phyloP scores from a whole-genome alignment of 345 rosid genomes.

The Eucalyptus polyanthemos region DNA sequence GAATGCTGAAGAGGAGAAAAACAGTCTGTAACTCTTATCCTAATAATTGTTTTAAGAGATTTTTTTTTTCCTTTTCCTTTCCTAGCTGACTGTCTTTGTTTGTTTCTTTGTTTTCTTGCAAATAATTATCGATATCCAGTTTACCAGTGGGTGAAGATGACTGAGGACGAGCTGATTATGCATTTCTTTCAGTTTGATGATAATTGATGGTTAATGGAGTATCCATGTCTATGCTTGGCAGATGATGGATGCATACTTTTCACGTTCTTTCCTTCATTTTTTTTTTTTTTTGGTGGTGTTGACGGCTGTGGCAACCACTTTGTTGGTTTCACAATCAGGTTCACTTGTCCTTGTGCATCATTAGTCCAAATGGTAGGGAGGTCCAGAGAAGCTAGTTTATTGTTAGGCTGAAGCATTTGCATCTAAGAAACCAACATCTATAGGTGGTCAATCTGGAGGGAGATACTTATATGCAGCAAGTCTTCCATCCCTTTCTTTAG shows the following conservation, averaged over 20 bases:
- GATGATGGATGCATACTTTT: background rate
- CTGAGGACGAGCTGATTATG: slow-evolving; percentile 62
- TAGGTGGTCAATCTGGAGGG: background rate
- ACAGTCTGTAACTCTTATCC: slow-evolving; percentile 10
- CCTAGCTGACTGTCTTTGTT: background rate
- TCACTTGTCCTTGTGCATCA: background rate
- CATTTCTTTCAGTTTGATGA: slow-evolving; percentile 81
- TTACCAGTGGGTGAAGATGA: slow-evolving; percentile 59
- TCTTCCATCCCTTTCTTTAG: background rate
- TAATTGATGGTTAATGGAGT: slow-evolving; percentile 7
- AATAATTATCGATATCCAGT: background rate
- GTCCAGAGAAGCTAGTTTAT: background rate
- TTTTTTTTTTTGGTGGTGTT: background rate
- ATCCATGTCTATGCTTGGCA: background rate
- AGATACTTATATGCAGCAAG: background rate
- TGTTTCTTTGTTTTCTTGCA: background rate
- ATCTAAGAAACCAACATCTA: background rate
- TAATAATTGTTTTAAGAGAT: background rate
- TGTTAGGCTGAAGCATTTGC: background rate
- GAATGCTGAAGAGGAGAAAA: slow-evolving; percentile 30
- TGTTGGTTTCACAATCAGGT: background rate
- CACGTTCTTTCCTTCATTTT: background rate
- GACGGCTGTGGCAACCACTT: background rate
- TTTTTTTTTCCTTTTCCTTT: background rate
- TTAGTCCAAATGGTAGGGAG: background rate